Percentiles rank a stretch among this genome's conserved stretches.
These are phyloP conservation scores for Candida ortonii DNA, from an alignment of 805 yeast genomes.

Conservation along the genomic window DNA sequence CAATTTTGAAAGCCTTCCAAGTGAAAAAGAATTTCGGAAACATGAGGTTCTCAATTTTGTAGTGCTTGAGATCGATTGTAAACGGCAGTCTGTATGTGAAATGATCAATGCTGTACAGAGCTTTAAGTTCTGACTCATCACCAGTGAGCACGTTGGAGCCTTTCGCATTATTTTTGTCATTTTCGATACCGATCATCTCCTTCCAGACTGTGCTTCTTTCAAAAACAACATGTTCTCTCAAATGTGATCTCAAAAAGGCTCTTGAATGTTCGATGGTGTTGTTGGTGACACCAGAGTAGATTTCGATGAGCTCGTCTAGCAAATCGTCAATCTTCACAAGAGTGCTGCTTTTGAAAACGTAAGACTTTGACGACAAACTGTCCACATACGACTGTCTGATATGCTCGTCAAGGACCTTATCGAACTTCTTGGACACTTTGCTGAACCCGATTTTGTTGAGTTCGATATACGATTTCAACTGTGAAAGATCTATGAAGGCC, in stretches of 20 bases:
- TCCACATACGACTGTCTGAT: slow-evolving; percentile 41
- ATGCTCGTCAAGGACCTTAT: slow-evolving; percentile 44
- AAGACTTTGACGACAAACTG: slow-evolving; percentile 28
- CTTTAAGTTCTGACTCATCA: slow-evolving; percentile 32
- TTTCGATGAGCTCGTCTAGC: slow-evolving; percentile 29
- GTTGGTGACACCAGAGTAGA: slow-evolving; percentile 29
- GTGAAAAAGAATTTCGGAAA: slow-evolving; percentile 50
- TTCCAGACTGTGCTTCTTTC: slow-evolving; percentile 57
- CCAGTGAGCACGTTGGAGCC: slow-evolving; percentile 36
- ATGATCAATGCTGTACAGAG: slow-evolving; percentile 32
- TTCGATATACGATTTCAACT: slow-evolving; percentile 49
- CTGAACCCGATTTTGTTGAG: slow-evolving; percentile 52
- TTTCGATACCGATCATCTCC: slow-evolving; percentile 50
- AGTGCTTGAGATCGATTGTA: slow-evolving; percentile 15
- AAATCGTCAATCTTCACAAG: slow-evolving; percentile 28
- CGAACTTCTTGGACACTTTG: slow-evolving; percentile 53
- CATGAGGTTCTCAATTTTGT: slow-evolving; percentile 30
- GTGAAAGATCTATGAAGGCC: slow-evolving; percentile 43
- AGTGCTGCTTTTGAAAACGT: slow-evolving; percentile 36
- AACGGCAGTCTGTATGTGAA: slow-evolving; percentile 25
- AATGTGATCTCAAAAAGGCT: slow-evolving; percentile 45
- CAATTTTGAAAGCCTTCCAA: slow-evolving; percentile 47
- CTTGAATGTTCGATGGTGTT: slow-evolving; percentile 18
- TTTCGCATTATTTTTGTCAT: slow-evolving; percentile 23
- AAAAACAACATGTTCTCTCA: slow-evolving; percentile 55